Evolutionary conservation across 164 flowering plant species (phyloP).

Genomic region (Tetrastigma voinierianum): DNA sequence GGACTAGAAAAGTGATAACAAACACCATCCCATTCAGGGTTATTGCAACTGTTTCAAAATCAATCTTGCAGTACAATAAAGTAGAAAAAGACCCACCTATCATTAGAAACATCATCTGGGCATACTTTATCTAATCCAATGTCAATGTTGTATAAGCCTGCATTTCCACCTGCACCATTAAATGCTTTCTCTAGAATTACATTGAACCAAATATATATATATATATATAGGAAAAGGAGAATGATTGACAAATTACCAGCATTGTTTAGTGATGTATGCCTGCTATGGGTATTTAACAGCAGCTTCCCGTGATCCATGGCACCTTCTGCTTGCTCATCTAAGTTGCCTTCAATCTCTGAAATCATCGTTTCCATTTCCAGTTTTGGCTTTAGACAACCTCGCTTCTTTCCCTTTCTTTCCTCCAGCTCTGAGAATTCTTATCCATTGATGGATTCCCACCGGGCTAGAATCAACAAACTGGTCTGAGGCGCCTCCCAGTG

Average conservation of each 20-base stretch:
- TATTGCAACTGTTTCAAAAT: neutral
- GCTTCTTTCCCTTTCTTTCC: neutral
- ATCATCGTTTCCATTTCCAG: neutral
- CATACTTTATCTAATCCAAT: constrained; percentile 5
- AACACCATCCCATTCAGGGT: too few species aligned
- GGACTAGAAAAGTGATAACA: too few species aligned
- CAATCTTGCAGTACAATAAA: neutral
- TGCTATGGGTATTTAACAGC: constrained; percentile 1
- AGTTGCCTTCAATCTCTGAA: constrained; percentile 1
- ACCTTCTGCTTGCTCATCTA: constrained; percentile 4
- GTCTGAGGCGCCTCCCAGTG: neutral
- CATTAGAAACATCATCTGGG: constrained; percentile 10
- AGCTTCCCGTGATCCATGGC: constrained; percentile 5
- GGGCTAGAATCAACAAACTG: neutral
- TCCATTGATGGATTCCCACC: neutral
- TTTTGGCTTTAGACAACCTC: neutral
- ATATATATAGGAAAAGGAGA: neutral
- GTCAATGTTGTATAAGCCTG: constrained; percentile 6
- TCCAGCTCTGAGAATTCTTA: constrained; percentile 3
- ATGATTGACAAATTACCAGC: neutral
- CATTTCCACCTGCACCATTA: constrained; percentile 15
- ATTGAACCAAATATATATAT: too few species aligned
- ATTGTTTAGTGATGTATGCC: constrained; percentile 7
- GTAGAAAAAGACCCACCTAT: constrained; percentile 4
- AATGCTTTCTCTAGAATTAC: too few species aligned